Evolutionary conservation across 768 basidiomycete species (phyloP), one percentile per base, ranked within the genome.

Genomic region (Leccinum truebloodii): DNA sequence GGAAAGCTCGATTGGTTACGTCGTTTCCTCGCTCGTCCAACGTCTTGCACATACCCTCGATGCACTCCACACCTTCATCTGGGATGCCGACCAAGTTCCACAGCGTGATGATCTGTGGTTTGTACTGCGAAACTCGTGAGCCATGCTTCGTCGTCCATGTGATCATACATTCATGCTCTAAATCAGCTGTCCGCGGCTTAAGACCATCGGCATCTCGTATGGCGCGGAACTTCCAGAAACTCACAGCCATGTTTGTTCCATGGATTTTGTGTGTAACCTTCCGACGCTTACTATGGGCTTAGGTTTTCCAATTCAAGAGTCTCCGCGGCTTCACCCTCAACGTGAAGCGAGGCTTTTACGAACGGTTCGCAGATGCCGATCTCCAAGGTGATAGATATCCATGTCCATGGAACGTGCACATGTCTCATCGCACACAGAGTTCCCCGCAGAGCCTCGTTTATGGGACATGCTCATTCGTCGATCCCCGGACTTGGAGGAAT

Each of bases 41-140:
- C 67, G 76, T 22, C 75, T 82, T 9, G 87, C 85, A 8, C 73
- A 74, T 6, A 76, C 81, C 44, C 73, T 92, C 48, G 90, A 91
- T 52, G 87, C 86, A 20, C 79, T 92, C 44, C 74, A 78, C 30
- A 83, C 77, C 13, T 92, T 92, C 66, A 74, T 82, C 37, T 92
- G 90, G 90, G 86, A 86, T 61, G 87, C 83, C 4, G 87, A 88
- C 13, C 87, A 89, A 69, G 73, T 77, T 8, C 76, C 85, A 35
- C 83, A 86, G 16, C 81, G 80, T 35, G 90, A 91, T 60, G 85
- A 87, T 62, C 88, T 92, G 86, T 92, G 90, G 90, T 82, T 88
- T 61, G 83, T 86, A 49, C 76, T 92, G 65, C 83, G 88, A 39
- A 73, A 83, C 56, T 85, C 83, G 90, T 92, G 65, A 68, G 82